phyloP scores from a whole-genome alignment of 1,284 basidiomycete species.

The Vanrija pseudolonga region DNA sequence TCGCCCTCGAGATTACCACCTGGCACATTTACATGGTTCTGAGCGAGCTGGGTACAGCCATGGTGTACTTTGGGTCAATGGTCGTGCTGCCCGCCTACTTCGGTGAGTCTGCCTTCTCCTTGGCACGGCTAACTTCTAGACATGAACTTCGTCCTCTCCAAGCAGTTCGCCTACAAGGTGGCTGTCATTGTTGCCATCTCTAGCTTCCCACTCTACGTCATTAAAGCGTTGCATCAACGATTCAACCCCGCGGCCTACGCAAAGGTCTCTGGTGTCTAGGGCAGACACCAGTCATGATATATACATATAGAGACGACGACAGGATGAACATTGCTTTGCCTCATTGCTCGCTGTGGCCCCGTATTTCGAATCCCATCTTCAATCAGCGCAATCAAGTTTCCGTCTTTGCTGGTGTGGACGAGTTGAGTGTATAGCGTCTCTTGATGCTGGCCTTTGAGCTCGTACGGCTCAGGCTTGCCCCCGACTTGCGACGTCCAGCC shows the following conservation, averaged over 20 bases:
- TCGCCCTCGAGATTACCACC: slow-evolving; percentile 92
- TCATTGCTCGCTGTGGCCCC: background rate
- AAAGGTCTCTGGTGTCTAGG: slow-evolving; percentile 59
- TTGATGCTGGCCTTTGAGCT: slow-evolving; percentile 18
- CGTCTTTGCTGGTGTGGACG: background rate
- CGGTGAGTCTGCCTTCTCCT: slow-evolving; percentile 57
- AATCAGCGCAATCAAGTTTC: background rate
- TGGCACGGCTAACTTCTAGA: slow-evolving; percentile 55
- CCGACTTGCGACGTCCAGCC: slow-evolving; percentile 16
- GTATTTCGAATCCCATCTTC: background rate
- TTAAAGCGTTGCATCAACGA: slow-evolving; percentile 80
- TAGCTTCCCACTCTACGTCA: slow-evolving; percentile 83
- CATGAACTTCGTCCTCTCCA: slow-evolving; percentile 83
- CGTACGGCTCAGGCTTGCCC: slow-evolving; percentile 18
- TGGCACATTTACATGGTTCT: slow-evolving; percentile 98
- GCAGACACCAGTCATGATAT: background rate
- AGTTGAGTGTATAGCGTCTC: slow-evolving; percentile 13
- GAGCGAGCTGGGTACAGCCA: slow-evolving; percentile 81
- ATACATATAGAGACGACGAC: background rate
- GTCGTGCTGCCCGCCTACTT: slow-evolving; percentile 95
- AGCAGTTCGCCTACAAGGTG: slow-evolving; percentile 91
- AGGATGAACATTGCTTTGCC: background rate
- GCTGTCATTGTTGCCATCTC: slow-evolving; percentile 91
- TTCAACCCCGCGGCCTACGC: slow-evolving; percentile 91
- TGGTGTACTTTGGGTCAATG: slow-evolving; percentile 88